Percentiles rank a stretch among this genome's conserved stretches.
Conservation (phyloP, 202 grass and related monocot species). For the Carex arenaria region DNA sequence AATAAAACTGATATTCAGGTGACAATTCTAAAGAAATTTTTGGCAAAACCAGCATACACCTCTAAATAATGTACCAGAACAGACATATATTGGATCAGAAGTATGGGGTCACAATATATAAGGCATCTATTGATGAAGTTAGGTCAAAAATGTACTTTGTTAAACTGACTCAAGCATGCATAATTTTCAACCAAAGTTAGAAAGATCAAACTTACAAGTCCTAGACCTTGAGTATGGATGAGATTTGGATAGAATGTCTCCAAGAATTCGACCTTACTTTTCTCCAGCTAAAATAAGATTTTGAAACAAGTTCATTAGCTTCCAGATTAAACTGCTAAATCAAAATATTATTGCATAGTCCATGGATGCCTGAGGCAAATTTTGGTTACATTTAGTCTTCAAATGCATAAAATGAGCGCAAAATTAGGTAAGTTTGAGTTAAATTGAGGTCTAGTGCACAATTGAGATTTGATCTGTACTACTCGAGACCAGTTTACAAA, state of each 20-base stretch:
- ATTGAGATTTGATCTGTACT: background rate
- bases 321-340: background rate
- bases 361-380: background rate
- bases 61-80: slow-evolving; percentile 44
- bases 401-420: background rate
- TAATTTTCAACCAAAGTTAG: slow-evolving; percentile 1
- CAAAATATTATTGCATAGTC: background rate
- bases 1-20: slow-evolving; percentile 5
- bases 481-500: slow-evolving; percentile 2
- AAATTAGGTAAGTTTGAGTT: background rate
- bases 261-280: slow-evolving; percentile 36
- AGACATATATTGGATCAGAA: slow-evolving; percentile 21
- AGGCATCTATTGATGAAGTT: background rate
- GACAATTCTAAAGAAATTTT: background rate
- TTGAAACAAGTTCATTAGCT: slow-evolving; percentile 14
- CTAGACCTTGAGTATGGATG: slow-evolving; percentile 38
- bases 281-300: slow-evolving; percentile 36
- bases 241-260: slow-evolving; percentile 34
- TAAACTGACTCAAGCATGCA: background rate
- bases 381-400: background rate
- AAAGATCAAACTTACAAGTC: slow-evolving; percentile 38
- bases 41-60: slow-evolving; percentile 43
- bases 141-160: background rate
- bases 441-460: background rate
- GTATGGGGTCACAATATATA: slow-evolving; percentile 32